Evolutionary conservation across 2,329 filamentous ascomycete species (phyloP).

Genomic region (Arthrobotrys iridis): DNA sequence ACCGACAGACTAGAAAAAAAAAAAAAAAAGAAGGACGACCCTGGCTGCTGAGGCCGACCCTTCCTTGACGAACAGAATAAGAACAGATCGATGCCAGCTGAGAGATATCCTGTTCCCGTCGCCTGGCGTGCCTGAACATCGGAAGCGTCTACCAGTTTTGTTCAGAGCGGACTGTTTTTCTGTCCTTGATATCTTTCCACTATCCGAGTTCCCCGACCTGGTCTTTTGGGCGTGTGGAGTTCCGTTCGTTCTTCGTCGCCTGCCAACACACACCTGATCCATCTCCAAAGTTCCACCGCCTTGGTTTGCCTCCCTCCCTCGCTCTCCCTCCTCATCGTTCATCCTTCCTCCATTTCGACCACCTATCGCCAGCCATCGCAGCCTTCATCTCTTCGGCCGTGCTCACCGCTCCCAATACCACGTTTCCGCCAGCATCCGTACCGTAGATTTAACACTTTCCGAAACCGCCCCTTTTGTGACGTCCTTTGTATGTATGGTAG

Average conservation of each 20-base stretch:
- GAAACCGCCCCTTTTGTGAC: slow-evolving; percentile 22
- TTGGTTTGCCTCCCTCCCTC: neutral
- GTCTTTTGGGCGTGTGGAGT: slow-evolving; percentile 8
- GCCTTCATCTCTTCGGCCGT: neutral
- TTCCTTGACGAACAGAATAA: neutral
- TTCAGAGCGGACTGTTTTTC: slow-evolving; percentile 3
- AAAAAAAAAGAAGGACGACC: neutral
- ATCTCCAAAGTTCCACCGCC: slow-evolving; percentile 37
- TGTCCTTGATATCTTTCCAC: no score
- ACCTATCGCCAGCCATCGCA: slow-evolving; percentile 18
- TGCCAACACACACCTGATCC: slow-evolving; percentile 55
- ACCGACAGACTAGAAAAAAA: neutral
- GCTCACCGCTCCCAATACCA: neutral
- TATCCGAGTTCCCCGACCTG: slow-evolving; percentile 46
- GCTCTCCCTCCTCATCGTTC: slow-evolving; percentile 16
- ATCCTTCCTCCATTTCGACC: neutral
- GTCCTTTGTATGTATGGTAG: slow-evolving; percentile 37
- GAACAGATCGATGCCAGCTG: slow-evolving; percentile 10
- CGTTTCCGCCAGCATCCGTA: neutral
- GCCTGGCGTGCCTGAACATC: slow-evolving; percentile 13
- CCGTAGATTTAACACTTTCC: neutral
- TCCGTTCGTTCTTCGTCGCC: slow-evolving; percentile 19
- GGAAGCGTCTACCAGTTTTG: slow-evolving; percentile 43
- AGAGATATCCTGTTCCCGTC: slow-evolving; percentile 1
- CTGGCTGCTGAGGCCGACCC: no score